Base-by-base conservation (phyloP, 1,284 basidiomycete species). In the Sphagnurus paluster region DNA sequence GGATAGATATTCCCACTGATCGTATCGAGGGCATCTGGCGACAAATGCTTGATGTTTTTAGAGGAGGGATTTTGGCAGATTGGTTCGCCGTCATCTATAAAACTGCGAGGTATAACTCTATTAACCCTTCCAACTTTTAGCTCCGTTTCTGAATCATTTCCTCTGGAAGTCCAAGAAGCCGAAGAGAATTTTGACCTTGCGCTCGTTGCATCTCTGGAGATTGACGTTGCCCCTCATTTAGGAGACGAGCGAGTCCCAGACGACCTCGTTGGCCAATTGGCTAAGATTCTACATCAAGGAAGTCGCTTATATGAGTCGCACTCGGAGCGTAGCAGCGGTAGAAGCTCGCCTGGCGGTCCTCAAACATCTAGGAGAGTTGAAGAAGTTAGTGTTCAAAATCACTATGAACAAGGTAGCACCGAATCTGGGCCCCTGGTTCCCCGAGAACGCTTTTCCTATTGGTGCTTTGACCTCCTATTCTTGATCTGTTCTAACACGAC, bases 401-500 rank as follows among this genome's bases (percentile, higher is more conserved):
- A 61, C 6, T 55, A 71, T 34, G 67, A 70, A 11, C 54, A 74
- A 21, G 88, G 90, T 2, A 87, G 77, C 23, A 90, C 88, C 1
- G 76, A 79, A 36, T 68, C 69, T 20, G 77, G 77, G 1, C 62
- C 68, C 10, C 66, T 82, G 19, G 69, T 87, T 30, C 81, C 86
- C 0, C 75, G 90, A 38, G 94, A 98, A 65, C 74, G 87, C 7
- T 93, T 94, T 60, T 86, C 89, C 6, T 97, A 93, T 67, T 98
- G 94, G 93, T 93, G 90, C 56, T 88, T 98, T 51, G 93, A 97
- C 58, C 68, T 96, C 19, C 66, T 98, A 13, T 93, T 97, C 63
- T 64, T 88, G 52, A 75, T 90, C 19, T 93, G 88, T 57, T 85
- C 85, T 0, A 71, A 82, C 54, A 69, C 72, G 0, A 78, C 76